These are phyloP conservation scores for Salisapilia sapeloensis DNA, from an alignment of 352 stramenopile genomes.

Conservation along the genomic window DNA sequence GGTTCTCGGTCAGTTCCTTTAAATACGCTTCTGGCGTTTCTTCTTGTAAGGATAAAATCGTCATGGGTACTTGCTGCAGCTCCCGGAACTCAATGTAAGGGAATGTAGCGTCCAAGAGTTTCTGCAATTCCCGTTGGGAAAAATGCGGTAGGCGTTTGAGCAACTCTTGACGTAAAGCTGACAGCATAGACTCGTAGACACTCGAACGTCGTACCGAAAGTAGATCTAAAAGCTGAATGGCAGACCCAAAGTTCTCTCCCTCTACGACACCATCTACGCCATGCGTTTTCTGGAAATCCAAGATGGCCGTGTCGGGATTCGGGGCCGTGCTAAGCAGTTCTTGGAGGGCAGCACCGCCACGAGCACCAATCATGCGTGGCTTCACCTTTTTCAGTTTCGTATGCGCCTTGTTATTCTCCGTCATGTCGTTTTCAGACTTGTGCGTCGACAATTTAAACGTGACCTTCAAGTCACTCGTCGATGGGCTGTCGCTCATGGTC, in stretches of 20 bases:
- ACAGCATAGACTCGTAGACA: slow-evolving; percentile 52
- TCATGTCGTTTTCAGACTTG: too few species aligned
- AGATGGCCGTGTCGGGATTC: slow-evolving; percentile 71
- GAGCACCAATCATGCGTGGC: slow-evolving; percentile 48
- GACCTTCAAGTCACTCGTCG: too few species aligned
- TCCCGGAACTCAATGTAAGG: slow-evolving; percentile 81
- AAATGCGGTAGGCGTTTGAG: slow-evolving; percentile 53
- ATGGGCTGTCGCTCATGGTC: too few species aligned
- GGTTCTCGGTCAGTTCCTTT: slow-evolving; percentile 68
- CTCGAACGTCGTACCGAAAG: slow-evolving; percentile 41
- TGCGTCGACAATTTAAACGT: too few species aligned
- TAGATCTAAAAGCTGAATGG: slow-evolving; percentile 62
- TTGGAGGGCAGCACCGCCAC: slow-evolving; percentile 56
- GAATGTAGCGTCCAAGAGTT: slow-evolving; percentile 64
- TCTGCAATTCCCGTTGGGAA: slow-evolving; percentile 45
- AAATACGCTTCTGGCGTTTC: slow-evolving; percentile 66
- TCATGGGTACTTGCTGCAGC: slow-evolving; percentile 66
- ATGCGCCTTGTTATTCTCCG: too few species aligned
- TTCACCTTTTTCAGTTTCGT: slow-evolving; percentile 11
- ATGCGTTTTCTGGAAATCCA: slow-evolving; percentile 51
- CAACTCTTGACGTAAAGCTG: slow-evolving; percentile 51
- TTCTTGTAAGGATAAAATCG: slow-evolving; percentile 58
- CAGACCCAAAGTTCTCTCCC: slow-evolving; percentile 15
- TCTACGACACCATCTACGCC: slow-evolving; percentile 22
- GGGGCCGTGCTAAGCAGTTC: slow-evolving; percentile 68